These are phyloP conservation scores for Hemileccinum rubropunctum DNA, from an alignment of 768 basidiomycete genomes.

Conservation along the genomic window DNA sequence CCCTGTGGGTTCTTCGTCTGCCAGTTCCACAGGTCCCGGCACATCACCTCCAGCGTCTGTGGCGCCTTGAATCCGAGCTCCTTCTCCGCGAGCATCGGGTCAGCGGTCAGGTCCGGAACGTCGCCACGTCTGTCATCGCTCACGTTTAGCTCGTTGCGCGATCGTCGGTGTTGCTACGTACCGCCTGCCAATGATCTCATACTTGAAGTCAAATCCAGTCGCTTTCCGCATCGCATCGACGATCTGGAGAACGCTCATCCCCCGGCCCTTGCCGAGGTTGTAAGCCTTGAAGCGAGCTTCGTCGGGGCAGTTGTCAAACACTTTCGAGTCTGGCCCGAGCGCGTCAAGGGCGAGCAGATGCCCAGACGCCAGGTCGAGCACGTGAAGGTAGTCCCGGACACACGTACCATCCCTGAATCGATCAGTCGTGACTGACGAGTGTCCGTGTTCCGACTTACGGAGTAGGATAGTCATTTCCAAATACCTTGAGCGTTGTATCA, in stretches of 20 bases:
- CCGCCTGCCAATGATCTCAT: constrained; percentile 89
- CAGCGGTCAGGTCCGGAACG: constrained; percentile 94
- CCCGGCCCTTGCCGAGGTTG: constrained; percentile 93
- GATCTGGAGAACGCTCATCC: constrained; percentile 91
- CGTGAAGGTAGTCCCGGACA: constrained; percentile 92
- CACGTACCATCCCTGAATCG: constrained; percentile 84
- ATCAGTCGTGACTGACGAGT: not conserved
- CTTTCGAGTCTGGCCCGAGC: constrained; percentile 53
- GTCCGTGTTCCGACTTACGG: constrained; percentile 47
- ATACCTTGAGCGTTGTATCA: constrained; percentile 71
- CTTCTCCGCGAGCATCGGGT: constrained; percentile 85
- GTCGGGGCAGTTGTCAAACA: constrained; percentile 52
- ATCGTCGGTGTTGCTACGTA: constrained; percentile 36
- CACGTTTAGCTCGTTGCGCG: not conserved
- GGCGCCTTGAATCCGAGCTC: constrained; percentile 91
- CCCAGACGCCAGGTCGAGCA: constrained; percentile 93
- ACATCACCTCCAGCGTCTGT: constrained; percentile 86
- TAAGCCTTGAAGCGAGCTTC: constrained; percentile 83
- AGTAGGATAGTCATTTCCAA: constrained; percentile 97
- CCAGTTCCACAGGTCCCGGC: constrained; percentile 98
- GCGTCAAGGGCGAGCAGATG: constrained; percentile 91
- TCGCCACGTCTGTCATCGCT: constrained; percentile 69
- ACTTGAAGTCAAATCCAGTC: constrained; percentile 84
- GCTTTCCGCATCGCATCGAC: constrained; percentile 92
- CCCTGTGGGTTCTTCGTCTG: constrained; percentile 89